These are phyloP conservation scores for Brettanomyces anomalus DNA, from an alignment of 805 yeast species.

Conservation along the genomic window DNA sequence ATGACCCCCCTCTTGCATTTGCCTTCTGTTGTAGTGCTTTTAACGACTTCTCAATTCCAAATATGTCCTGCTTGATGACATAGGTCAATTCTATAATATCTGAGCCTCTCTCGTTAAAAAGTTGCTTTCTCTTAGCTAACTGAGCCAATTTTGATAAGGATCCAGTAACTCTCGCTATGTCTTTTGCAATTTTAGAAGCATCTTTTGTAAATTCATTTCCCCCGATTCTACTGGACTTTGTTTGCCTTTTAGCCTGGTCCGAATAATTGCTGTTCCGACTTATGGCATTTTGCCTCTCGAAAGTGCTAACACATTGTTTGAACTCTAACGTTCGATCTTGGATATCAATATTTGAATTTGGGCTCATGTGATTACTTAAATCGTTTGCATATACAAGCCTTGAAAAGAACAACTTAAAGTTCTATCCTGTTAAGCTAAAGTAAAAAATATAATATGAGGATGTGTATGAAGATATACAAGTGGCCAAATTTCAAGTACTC, in stretches of 20 bases:
- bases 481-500: too few species aligned
- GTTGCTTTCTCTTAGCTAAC: conserved; percentile 79
- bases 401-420: background rate
- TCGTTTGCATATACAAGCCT: background rate
- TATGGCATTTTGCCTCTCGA: conserved; percentile 43
- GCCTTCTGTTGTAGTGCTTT: conserved; percentile 50
- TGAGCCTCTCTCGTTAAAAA: conserved; percentile 89
- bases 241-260: conserved; percentile 14
- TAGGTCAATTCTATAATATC: conserved; percentile 90
- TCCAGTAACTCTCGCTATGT: conserved; percentile 78
- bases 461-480: too few species aligned
- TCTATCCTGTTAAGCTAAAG: too few species aligned
- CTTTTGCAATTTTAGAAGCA: conserved; percentile 81
- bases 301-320: conserved; percentile 79
- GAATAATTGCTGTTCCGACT: conserved; percentile 17
- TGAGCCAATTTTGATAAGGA: conserved; percentile 69
- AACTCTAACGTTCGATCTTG: conserved; percentile 90
- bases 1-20: conserved; percentile 27
- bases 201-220: conserved; percentile 56
- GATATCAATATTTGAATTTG: conserved; percentile 23
- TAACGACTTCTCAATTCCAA: conserved; percentile 65
- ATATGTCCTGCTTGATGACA: conserved; percentile 78
- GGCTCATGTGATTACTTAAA: background rate
- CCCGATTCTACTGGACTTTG: conserved; percentile 11
- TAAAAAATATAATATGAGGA: too few species aligned